Evolutionary conservation across 192 early-diverging fungal genomes (phyloP).

Genomic region (Borealophlyctis nickersoniae): DNA sequence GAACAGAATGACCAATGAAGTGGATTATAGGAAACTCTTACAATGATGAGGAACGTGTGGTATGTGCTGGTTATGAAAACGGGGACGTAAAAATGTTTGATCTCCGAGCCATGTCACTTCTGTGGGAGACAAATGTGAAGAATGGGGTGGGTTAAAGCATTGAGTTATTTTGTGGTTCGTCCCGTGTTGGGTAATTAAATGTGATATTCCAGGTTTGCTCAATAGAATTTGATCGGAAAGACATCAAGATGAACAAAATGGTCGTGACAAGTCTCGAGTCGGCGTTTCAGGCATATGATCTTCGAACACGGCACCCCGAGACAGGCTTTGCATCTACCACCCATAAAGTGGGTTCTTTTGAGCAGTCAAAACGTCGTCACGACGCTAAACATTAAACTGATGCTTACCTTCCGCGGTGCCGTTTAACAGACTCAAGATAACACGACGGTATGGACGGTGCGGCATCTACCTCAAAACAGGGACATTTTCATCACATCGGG

Average conservation of each 20-base stretch:
- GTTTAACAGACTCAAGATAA: slow-evolving; percentile 35
- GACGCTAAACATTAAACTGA: slow-evolving; percentile 7
- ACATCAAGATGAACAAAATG: slow-evolving; percentile 53
- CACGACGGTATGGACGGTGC: slow-evolving; percentile 65
- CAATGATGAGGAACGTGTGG: slow-evolving; percentile 51
- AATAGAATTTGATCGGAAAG: slow-evolving; percentile 56
- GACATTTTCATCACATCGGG: slow-evolving; percentile 59
- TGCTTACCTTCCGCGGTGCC: not conserved
- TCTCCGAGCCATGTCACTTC: slow-evolving; percentile 48
- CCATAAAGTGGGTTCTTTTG: slow-evolving; percentile 35
- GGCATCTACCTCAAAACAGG: slow-evolving; percentile 63
- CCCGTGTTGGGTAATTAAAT: not conserved
- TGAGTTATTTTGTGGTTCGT: slow-evolving; percentile 1
- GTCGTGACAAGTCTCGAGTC: slow-evolving; percentile 55
- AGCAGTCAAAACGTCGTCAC: not conserved
- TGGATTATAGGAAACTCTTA: slow-evolving; percentile 54
- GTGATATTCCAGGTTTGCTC: slow-evolving; percentile 37
- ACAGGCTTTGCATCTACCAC: slow-evolving; percentile 40
- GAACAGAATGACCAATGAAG: not conserved
- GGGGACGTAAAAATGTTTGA: slow-evolving; percentile 73
- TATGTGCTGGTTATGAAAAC: slow-evolving; percentile 72
- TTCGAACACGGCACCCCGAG: slow-evolving; percentile 53
- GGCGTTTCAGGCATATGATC: slow-evolving; percentile 50
- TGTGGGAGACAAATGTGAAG: slow-evolving; percentile 69
- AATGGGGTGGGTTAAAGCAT: slow-evolving; percentile 56